Conservation (phyloP, 768 basidiomycete species). For the Tulasnella calospora region DNA sequence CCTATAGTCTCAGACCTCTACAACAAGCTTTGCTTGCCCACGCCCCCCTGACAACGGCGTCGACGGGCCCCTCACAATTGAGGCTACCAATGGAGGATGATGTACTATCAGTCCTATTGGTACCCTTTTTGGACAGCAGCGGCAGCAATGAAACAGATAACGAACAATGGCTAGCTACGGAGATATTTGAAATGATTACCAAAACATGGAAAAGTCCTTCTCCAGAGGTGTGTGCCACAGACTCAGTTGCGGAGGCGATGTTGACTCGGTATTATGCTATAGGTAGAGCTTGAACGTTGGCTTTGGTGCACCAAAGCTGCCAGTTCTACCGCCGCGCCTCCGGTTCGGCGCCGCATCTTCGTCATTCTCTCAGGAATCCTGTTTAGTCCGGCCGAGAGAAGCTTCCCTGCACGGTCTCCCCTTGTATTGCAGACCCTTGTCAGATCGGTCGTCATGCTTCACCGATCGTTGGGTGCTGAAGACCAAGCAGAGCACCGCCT, state of each 20-base stretch:
- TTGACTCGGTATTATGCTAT: slow-evolving; percentile 31
- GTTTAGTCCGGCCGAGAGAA: slow-evolving; percentile 37
- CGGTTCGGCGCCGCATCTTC: slow-evolving; percentile 49
- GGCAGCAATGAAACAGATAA: slow-evolving; percentile 39
- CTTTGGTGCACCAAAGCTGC: slow-evolving; percentile 70
- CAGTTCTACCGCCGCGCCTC: slow-evolving; percentile 38
- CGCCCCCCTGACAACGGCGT: slow-evolving; percentile 42
- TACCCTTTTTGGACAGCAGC: slow-evolving; percentile 37
- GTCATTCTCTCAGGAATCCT: slow-evolving; percentile 45
- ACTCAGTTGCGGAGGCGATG: neutral
- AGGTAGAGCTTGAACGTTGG: slow-evolving; percentile 50
- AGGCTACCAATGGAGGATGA: slow-evolving; percentile 47
- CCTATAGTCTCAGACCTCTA: slow-evolving; percentile 43
- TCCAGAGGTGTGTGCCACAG: slow-evolving; percentile 46
- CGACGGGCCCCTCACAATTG: slow-evolving; percentile 15
- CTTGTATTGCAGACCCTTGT: slow-evolving; percentile 22
- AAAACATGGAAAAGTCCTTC: slow-evolving; percentile 54
- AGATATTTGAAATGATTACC: slow-evolving; percentile 55
- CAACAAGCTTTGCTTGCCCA: slow-evolving; percentile 48
- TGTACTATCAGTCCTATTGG: slow-evolving; percentile 54
- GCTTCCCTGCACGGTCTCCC: slow-evolving; percentile 10
- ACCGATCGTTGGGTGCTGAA: neutral
- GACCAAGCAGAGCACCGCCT: slow-evolving; percentile 5
- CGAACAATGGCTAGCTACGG: slow-evolving; percentile 54
- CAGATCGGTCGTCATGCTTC: slow-evolving; percentile 20